Evolutionary conservation across 1,284 basidiomycete species (phyloP).

Genomic region (Pyrrhoderma noxium): DNA sequence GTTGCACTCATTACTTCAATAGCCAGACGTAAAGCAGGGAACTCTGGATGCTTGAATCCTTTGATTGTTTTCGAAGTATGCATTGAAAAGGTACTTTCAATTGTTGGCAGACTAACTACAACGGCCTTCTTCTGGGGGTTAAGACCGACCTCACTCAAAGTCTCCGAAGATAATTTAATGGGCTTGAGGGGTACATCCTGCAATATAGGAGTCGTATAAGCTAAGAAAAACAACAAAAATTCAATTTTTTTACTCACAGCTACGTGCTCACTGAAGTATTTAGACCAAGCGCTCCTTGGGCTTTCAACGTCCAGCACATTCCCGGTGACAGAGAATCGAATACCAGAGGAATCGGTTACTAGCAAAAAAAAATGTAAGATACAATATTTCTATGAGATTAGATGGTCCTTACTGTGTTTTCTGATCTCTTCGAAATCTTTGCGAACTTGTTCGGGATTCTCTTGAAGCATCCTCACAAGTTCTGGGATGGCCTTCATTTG

Average conservation of each 20-base stretch:
- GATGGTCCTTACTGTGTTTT: slow-evolving; percentile 46
- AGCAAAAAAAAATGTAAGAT: slow-evolving; percentile 16
- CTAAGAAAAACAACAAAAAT: slow-evolving; percentile 14
- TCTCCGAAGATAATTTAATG: slow-evolving; percentile 61
- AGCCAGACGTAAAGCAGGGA: slow-evolving; percentile 80
- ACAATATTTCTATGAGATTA: not conserved
- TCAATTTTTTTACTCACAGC: slow-evolving; percentile 39
- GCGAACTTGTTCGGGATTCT: slow-evolving; percentile 67
- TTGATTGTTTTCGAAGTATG: slow-evolving; percentile 76
- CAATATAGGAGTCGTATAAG: slow-evolving; percentile 8
- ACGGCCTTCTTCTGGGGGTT: slow-evolving; percentile 70
- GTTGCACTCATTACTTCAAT: slow-evolving; percentile 87
- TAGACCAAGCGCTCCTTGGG: slow-evolving; percentile 68
- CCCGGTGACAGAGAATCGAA: slow-evolving; percentile 86
- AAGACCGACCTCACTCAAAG: slow-evolving; percentile 70
- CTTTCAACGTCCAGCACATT: slow-evolving; percentile 68
- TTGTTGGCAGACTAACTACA: slow-evolving; percentile 85
- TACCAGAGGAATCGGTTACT: slow-evolving; percentile 76
- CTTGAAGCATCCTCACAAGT: slow-evolving; percentile 67
- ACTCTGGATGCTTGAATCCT: slow-evolving; percentile 80
- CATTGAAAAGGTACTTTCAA: slow-evolving; percentile 87
- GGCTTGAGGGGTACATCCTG: slow-evolving; percentile 57
- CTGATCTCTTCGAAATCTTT: slow-evolving; percentile 71
- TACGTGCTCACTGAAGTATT: slow-evolving; percentile 57
- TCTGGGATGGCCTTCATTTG: slow-evolving; percentile 78